Conservation (phyloP, 2,329 filamentous ascomycete genomes). For the Aspergillus udagawae region DNA sequence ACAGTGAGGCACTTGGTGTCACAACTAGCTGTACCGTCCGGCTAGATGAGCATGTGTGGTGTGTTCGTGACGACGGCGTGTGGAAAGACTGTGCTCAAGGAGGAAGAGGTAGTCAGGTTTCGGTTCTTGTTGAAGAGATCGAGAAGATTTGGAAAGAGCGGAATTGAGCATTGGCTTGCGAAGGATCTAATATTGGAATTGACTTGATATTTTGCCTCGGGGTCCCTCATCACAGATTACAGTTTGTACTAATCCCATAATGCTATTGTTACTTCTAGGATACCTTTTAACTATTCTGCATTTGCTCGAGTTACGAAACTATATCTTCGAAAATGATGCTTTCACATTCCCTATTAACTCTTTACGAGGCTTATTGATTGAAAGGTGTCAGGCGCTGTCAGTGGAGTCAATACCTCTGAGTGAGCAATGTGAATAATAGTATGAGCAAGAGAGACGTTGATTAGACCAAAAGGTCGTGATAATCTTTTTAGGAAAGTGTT, state of each 20-base stretch:
- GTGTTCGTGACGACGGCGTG: conserved; percentile 71
- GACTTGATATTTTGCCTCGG: neutral
- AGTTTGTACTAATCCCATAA: neutral
- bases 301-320: neutral
- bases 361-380: neutral
- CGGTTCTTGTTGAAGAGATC: conserved; percentile 71
- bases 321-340: neutral
- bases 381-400: neutral
- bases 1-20: conserved; percentile 58
- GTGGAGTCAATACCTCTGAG: neutral
- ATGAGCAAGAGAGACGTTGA: neutral
- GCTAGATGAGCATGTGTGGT: conserved; percentile 74
- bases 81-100: conserved; percentile 77
- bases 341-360: neutral
- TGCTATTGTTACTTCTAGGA: neutral
- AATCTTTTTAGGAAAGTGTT: neutral
- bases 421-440: neutral
- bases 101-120: conserved; percentile 46
- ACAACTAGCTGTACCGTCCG: conserved; percentile 74
- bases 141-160: conserved; percentile 59
- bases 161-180: conserved; percentile 16
- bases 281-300: neutral
- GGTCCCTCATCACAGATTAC: no score
- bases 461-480: neutral
- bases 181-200: neutral